Conservation (phyloP, 257 asterid genomes). For the Solanum boliviense region DNA sequence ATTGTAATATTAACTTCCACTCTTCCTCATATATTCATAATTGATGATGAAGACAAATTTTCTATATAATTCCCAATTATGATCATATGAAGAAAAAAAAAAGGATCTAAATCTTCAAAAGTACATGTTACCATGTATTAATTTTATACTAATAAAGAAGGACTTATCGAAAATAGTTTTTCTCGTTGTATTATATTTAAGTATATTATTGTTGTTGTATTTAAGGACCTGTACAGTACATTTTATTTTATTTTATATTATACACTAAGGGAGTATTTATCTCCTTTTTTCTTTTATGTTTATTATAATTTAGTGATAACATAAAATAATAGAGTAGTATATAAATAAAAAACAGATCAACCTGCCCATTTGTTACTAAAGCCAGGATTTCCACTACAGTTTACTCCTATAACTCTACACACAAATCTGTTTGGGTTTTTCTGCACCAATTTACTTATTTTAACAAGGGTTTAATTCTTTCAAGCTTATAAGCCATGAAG, state of each 20-base stretch:
- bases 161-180: not conserved
- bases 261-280: not conserved
- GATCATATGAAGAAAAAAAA: not conserved
- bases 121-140: not conserved
- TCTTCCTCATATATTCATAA: not conserved
- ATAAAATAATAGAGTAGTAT: not conserved
- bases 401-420: not conserved
- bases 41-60: no score
- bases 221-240: not conserved
- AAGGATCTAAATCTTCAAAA: not conserved
- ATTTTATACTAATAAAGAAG: not conserved
- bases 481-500: conserved; percentile 30
- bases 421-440: not conserved
- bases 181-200: no score
- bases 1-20: not conserved
- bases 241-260: no score
- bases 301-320: not conserved
- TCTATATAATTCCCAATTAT: not conserved
- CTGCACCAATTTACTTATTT: not conserved
- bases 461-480: not conserved
- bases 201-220: not conserved
- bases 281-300: not conserved
- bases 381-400: not conserved
- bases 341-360: not conserved
- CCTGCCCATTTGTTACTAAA: not conserved